A percentile compares a stretch with the other conserved stretches of the same genome.
Evolutionary conservation across 2,329 filamentous ascomycete genomes (phyloP).

Genomic region (Xylaria sp.): DNA sequence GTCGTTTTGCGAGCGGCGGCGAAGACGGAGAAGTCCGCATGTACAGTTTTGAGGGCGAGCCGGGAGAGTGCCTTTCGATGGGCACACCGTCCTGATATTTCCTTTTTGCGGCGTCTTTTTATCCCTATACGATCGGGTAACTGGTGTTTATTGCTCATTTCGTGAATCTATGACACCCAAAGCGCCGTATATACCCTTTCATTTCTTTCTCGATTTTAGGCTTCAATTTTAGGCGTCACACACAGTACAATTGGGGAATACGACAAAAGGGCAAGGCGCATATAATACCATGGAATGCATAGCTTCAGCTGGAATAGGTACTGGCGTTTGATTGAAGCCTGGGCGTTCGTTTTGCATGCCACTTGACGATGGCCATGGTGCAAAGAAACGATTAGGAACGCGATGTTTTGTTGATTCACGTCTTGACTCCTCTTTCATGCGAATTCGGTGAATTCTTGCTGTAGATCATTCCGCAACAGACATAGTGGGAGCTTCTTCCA

Average conservation of each 20-base stretch:
- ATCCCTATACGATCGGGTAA: not conserved
- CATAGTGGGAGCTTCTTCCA: not conserved
- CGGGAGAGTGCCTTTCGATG: slow-evolving; percentile 50
- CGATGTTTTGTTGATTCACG: not conserved
- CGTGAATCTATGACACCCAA: slow-evolving; percentile 5
- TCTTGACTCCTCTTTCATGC: not conserved
- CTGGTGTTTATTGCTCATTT: not conserved
- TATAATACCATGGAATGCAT: slow-evolving; percentile 16
- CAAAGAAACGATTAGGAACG: not conserved
- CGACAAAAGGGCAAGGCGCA: slow-evolving; percentile 20
- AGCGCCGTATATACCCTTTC: slow-evolving; percentile 28
- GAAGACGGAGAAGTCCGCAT: slow-evolving; percentile 92
- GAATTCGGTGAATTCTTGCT: not conserved
- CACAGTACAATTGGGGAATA: slow-evolving; percentile 2
- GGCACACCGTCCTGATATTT: slow-evolving; percentile 56
- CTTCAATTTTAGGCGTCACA: too few relatives aligned
- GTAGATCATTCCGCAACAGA: not conserved
- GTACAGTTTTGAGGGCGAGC: slow-evolving; percentile 71
- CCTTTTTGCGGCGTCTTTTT: not conserved
- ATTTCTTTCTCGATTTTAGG: not conserved
- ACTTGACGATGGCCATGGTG: slow-evolving; percentile 1
- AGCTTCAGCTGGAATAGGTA: slow-evolving; percentile 12
- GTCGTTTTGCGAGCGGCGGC: slow-evolving; percentile 85
- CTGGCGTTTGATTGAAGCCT: slow-evolving; percentile 1
- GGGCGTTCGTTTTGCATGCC: slow-evolving; percentile 16